These are phyloP conservation scores for Mikania micrantha DNA, from an alignment of 129 eudicot genomes.

Conservation along the genomic window DNA sequence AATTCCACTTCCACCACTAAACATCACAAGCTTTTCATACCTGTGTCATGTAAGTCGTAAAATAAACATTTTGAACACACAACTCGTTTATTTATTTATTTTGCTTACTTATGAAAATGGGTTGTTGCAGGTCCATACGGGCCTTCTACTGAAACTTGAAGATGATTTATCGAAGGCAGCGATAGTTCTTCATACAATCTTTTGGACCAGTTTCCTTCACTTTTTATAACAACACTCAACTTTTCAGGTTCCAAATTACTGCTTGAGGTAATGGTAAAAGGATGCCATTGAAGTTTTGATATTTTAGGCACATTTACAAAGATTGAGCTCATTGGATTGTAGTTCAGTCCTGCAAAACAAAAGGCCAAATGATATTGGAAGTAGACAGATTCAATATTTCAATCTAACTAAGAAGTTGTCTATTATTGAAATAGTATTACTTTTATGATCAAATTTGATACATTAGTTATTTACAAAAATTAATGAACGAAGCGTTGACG, in stretches of 20 bases:
- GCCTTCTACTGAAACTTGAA: conserved; percentile 59
- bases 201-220: conserved; percentile 61
- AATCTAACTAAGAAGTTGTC: not conserved
- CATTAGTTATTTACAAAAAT: not conserved
- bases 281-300: conserved; percentile 80
- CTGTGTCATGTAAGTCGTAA: conserved; percentile 13
- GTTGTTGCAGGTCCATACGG: conserved; percentile 62
- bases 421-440: not conserved
- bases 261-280: conserved; percentile 54
- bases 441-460: not conserved
- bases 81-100: not conserved
- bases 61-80: not conserved
- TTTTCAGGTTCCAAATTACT: conserved; percentile 50
- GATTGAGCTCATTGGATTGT: conserved; percentile 51
- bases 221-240: conserved; percentile 54
- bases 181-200: conserved; percentile 42
- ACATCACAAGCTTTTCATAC: conserved; percentile 56
- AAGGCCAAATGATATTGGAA: not conserved
- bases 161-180: conserved; percentile 26
- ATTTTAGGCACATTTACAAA: conserved; percentile 53
- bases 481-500: not conserved
- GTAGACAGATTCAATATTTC: not conserved
- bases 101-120: conserved; percentile 35
- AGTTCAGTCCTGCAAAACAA: conserved; percentile 31
- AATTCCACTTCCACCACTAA: conserved; percentile 67